Percentiles rank a stretch among this genome's conserved stretches.
Evolutionary conservation across 2,329 filamentous ascomycete genomes (phyloP).

Genomic region (Pezicula carpinea): DNA sequence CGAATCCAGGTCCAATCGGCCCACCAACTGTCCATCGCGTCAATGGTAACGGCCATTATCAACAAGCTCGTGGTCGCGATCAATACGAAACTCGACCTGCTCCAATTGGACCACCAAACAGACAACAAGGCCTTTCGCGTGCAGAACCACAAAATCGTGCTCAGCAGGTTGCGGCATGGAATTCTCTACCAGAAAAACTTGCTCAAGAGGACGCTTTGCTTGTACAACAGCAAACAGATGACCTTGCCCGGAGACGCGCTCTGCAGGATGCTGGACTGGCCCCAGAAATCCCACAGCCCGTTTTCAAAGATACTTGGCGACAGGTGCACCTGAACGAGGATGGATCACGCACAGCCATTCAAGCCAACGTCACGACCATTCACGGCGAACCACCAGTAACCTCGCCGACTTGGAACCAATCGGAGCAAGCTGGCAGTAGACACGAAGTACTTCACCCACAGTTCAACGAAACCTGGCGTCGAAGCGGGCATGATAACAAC

Average conservation of each 20-base stretch:
- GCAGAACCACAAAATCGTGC: slow-evolving; percentile 11
- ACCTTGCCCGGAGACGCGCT: slow-evolving; percentile 18
- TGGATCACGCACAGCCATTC: slow-evolving; percentile 22
- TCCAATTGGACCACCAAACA: slow-evolving; percentile 28
- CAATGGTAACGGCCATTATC: slow-evolving; percentile 18
- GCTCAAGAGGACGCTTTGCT: slow-evolving; percentile 18
- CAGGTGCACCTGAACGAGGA: slow-evolving; percentile 25
- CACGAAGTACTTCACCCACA: slow-evolving; percentile 14
- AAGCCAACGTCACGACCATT: slow-evolving; percentile 15
- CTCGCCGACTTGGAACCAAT: neutral
- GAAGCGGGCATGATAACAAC: neutral
- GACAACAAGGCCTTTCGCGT: slow-evolving; percentile 13
- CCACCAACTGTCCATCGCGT: slow-evolving; percentile 24
- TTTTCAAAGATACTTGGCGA: slow-evolving; percentile 28
- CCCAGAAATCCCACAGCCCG: slow-evolving; percentile 13
- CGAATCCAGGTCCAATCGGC: slow-evolving; percentile 30
- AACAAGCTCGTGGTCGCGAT: slow-evolving; percentile 23
- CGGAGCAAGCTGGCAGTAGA: slow-evolving; percentile 5
- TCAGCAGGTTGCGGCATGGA: slow-evolving; percentile 22
- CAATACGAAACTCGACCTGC: slow-evolving; percentile 23
- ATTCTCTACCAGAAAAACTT: slow-evolving; percentile 19
- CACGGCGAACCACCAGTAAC: slow-evolving; percentile 1
- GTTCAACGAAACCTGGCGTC: slow-evolving; percentile 19
- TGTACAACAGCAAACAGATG: slow-evolving; percentile 19
- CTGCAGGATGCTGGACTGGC: slow-evolving; percentile 19